phyloP scores from a whole-genome alignment of 768 basidiomycete genomes.

The Dacryopinax primogenitus region DNA sequence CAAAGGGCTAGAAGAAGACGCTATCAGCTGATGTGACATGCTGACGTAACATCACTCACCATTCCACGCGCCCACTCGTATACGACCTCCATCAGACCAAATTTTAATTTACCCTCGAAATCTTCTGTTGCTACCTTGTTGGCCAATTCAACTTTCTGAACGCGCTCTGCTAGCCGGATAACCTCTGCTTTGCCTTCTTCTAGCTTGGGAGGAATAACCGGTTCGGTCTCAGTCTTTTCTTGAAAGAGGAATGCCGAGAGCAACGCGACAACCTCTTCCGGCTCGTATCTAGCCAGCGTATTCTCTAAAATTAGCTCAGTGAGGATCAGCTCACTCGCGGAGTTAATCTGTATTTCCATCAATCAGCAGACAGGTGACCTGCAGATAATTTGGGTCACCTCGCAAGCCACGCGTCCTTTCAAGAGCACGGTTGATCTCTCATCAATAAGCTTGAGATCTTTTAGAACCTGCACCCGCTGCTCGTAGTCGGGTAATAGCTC shows the following conservation, averaged over 20 bases:
- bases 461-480: constrained; percentile 78
- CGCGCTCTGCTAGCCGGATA: constrained; percentile 58
- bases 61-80: constrained; percentile 99
- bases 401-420: constrained; percentile 96
- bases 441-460: constrained; percentile 86
- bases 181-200: constrained; percentile 71
- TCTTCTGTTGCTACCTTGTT: constrained; percentile 70
- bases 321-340: constrained; percentile 88
- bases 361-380: background rate
- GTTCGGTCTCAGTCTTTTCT: constrained; percentile 89
- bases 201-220: constrained; percentile 63
- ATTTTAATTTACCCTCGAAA: constrained; percentile 68
- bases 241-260: constrained; percentile 97
- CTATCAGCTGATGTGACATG: background rate
- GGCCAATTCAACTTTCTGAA: constrained; percentile 65
- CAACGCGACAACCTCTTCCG: constrained; percentile 91
- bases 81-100: constrained; percentile 87
- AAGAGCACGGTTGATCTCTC: constrained; percentile 89
- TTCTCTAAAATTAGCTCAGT: constrained; percentile 97
- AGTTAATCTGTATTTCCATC: constrained; percentile 63
- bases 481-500: constrained; percentile 96
- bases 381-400: constrained; percentile 37
- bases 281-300: constrained; percentile 75
- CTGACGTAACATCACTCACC: constrained; percentile 38
- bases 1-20: constrained; percentile 60